phyloP scores from a whole-genome alignment of 345 rosid species.

The Microthlaspi erraticum region DNA sequence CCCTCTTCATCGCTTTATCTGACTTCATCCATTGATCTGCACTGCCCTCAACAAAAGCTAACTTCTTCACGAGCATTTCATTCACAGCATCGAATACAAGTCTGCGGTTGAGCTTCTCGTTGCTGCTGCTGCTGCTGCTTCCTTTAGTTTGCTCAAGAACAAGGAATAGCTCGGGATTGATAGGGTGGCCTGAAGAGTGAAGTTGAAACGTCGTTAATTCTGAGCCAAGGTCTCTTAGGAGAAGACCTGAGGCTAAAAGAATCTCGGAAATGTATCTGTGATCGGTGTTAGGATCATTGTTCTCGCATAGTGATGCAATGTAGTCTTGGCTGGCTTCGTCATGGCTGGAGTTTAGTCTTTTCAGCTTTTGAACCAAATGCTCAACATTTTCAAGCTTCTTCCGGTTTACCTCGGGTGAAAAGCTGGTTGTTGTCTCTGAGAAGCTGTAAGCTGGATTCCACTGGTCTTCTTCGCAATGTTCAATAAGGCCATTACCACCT shows the following conservation, averaged over 20 bases:
- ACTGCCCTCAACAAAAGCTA: slow-evolving; percentile 47
- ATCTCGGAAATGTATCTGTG: slow-evolving; percentile 94
- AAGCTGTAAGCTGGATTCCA: slow-evolving; percentile 56
- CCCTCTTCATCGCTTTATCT: slow-evolving; percentile 55
- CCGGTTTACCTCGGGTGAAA: slow-evolving; percentile 66
- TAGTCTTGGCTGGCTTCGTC: slow-evolving; percentile 91
- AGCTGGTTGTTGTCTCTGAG: slow-evolving; percentile 46
- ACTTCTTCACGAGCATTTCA: slow-evolving; percentile 67
- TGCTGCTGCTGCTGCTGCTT: slow-evolving; percentile 49
- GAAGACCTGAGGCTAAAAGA: slow-evolving; percentile 89
- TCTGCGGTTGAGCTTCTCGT: slow-evolving; percentile 68
- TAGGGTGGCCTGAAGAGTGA: slow-evolving; percentile 83
- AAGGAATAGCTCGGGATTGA: slow-evolving; percentile 84
- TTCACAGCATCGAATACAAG: slow-evolving; percentile 85
- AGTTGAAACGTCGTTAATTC: slow-evolving; percentile 68
- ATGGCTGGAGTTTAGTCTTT: slow-evolving; percentile 76
- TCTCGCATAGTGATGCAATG: slow-evolving; percentile 90
- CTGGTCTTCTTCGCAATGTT: slow-evolving; percentile 50
- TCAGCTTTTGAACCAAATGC: slow-evolving; percentile 85
- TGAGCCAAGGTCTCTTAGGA: slow-evolving; percentile 75
- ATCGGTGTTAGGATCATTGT: slow-evolving; percentile 65
- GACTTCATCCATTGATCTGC: slow-evolving; percentile 56
- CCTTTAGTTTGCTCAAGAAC: slow-evolving; percentile 93
- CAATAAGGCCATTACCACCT: slow-evolving; percentile 50
- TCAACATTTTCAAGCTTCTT: slow-evolving; percentile 82